Percentiles rank a stretch among this genome's conserved stretches.
These are phyloP conservation scores for Lactarius evosmus DNA, from an alignment of 768 basidiomycete species.

Conservation along the genomic window DNA sequence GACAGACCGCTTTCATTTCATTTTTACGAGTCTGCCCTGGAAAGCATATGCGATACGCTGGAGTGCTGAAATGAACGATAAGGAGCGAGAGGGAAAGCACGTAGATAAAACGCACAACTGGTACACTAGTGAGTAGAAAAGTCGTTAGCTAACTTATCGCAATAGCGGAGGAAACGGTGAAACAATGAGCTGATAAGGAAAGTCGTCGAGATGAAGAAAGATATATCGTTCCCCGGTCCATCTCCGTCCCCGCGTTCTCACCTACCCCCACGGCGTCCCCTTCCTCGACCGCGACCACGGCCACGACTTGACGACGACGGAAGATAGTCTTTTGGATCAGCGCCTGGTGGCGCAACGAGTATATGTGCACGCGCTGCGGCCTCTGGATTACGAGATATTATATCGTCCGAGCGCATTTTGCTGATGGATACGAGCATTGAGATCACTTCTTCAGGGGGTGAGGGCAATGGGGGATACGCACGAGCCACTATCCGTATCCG, in stretches of 20 bases:
- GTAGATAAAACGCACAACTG: slow-evolving; percentile 4
- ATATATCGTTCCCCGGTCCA: slow-evolving; percentile 17
- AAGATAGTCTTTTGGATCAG: slow-evolving; percentile 26
- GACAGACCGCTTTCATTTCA: slow-evolving; percentile 13
- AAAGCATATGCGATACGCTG: not conserved
- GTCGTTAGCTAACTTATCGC: slow-evolving; percentile 6
- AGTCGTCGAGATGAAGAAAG: not conserved
- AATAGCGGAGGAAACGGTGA: not conserved
- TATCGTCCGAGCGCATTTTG: slow-evolving; percentile 30
- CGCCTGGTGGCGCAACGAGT: slow-evolving; percentile 27
- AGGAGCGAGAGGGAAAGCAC: not conserved
- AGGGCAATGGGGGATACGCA: slow-evolving; percentile 11
- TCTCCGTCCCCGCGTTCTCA: slow-evolving; percentile 20
- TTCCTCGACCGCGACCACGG: slow-evolving; percentile 22
- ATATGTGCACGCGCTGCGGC: slow-evolving; percentile 28
- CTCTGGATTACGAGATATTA: slow-evolving; percentile 26
- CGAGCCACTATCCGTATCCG: slow-evolving; percentile 22
- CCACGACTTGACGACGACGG: slow-evolving; percentile 13
- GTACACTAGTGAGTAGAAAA: slow-evolving; percentile 13
- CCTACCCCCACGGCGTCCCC: slow-evolving; percentile 24
- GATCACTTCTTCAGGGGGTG: not conserved
- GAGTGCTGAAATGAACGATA: not conserved
- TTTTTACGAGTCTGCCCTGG: not conserved
- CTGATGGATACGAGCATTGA: not conserved
- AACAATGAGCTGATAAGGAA: slow-evolving; percentile 3